Percentiles rank a stretch among this genome's conserved stretches.
phyloP scores from a whole-genome alignment of 2,329 filamentous ascomycete species.

The Fusarium heterosporum region DNA sequence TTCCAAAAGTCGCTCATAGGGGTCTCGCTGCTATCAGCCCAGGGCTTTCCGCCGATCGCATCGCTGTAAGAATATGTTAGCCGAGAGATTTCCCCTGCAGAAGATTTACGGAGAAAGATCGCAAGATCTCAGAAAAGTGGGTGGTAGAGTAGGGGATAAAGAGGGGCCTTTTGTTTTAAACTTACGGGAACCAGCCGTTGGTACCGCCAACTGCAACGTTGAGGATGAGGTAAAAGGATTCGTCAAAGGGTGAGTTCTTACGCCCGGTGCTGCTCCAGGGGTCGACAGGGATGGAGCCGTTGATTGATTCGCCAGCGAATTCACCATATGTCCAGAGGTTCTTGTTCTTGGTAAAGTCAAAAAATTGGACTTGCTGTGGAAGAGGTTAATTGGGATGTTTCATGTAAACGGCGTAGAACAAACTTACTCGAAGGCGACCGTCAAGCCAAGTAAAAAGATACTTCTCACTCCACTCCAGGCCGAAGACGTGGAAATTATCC shows the following conservation, averaged over 20 bases:
- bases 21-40: constrained; percentile 55
- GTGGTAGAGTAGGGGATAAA: not conserved
- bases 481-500: constrained; percentile 61
- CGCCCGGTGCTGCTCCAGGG: constrained; percentile 56
- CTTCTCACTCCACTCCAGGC: constrained; percentile 63
- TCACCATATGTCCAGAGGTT: constrained; percentile 51
- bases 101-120: constrained; percentile 1
- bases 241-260: constrained; percentile 61
- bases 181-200: constrained; percentile 60
- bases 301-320: constrained; percentile 55
- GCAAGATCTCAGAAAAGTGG: constrained; percentile 3
- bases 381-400: not conserved
- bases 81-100: constrained; percentile 5
- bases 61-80: constrained; percentile 49
- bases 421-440: constrained; percentile 53
- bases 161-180: not conserved
- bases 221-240: constrained; percentile 62
- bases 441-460: constrained; percentile 65
- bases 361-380: constrained; percentile 41
- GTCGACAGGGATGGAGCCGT: constrained; percentile 55
- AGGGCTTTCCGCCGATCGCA: constrained; percentile 57
- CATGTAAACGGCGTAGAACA: constrained; percentile 5
- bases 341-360: constrained; percentile 52
- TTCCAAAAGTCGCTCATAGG: constrained; percentile 57
- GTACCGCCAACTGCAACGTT: constrained; percentile 62